Conservation (phyloP, 768 basidiomycete species). For the Tylopilus sp. region DNA sequence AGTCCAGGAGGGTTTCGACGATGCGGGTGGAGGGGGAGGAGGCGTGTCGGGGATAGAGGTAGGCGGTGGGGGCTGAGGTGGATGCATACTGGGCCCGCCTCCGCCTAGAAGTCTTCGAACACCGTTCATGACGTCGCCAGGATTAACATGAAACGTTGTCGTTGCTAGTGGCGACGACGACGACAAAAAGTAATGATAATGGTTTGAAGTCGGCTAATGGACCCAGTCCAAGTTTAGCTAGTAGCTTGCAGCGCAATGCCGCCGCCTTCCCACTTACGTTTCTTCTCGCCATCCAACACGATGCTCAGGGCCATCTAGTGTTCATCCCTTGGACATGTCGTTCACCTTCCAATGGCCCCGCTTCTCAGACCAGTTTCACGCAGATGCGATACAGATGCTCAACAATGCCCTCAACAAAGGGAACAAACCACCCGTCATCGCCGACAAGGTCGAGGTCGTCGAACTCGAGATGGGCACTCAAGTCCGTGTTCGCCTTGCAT, state of each 20-base stretch:
- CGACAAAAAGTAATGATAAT: not conserved
- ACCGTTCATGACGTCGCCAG: constrained; percentile 54
- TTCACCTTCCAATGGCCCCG: constrained; percentile 96
- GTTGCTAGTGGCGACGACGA: constrained; percentile 2
- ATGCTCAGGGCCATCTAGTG: constrained; percentile 17
- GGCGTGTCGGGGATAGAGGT: constrained; percentile 13
- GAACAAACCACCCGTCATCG: constrained; percentile 95
- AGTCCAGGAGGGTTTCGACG: constrained; percentile 43
- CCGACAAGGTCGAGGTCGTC: constrained; percentile 95
- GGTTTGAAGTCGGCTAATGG: constrained; percentile 4
- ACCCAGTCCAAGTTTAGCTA: not conserved
- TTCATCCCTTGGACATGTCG: constrained; percentile 49
- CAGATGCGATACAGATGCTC: constrained; percentile 95
- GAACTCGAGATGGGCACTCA: constrained; percentile 99
- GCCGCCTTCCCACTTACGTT: constrained; percentile 13
- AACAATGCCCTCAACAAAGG: constrained; percentile 97
- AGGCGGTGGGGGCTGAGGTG: constrained; percentile 11
- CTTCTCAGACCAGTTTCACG: constrained; percentile 95
- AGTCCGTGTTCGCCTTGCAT: constrained; percentile 40
- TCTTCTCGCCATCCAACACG: constrained; percentile 14
- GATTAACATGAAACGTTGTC: constrained; percentile 21
- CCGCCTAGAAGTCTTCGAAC: constrained; percentile 61
- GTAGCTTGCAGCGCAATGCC: not conserved
- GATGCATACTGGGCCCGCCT: constrained; percentile 37
- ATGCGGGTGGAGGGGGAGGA: constrained; percentile 24